Base-by-base conservation (phyloP, 2,329 filamentous ascomycete species). In the Colletotrichum liaoningense region DNA sequence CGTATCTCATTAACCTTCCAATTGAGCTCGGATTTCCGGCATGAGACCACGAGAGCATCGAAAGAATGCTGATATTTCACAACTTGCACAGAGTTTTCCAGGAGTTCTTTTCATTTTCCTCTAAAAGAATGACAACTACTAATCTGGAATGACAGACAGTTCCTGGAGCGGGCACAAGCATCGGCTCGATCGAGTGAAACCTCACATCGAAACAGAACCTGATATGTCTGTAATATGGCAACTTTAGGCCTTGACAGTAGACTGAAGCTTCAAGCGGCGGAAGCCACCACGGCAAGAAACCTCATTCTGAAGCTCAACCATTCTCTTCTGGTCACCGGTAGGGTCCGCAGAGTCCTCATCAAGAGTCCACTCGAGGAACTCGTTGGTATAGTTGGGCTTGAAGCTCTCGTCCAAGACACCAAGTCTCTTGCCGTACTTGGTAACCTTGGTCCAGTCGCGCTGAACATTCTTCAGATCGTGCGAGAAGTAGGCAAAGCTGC, bases 381-480 rank as follows among this genome's bases (percentile, higher is more conserved):
- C 84, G 76, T 95, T 95, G 77, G 92, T 94, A 83, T 94, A 95
- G 85, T 95, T 95, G 16, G 93, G 89, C 79, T 84, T 81, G 78
- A 95, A 95, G 76, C 79, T 81, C 19, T 86, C 85, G n/a, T 88
- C 86, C 71, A 95, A 79, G 28, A 95, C 91, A 3, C 89, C 91
- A 2, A 95, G 86, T 3, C 93, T 86, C 87, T 94, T 94, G 38
- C 93, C 93, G 79, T 95, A 95, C 75, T 86, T 87, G 58, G 93
- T 95, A 12, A 95, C 93, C 87, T 95, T 95, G 71, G 87, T 83
- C 93, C 93, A 95, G 84, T 95, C 93, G 60, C 93, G 89, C 66
- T 82, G 77, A 6, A 95, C 93, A 76, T 95, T 95, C 88, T 93
- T 92, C 76, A 95, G 79, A 76, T 95, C 93, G 75, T 88, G 88